Evolutionary conservation across 495 filamentous ascomycete genomes (phyloP).

Genomic region (Daldinia decipiens): DNA sequence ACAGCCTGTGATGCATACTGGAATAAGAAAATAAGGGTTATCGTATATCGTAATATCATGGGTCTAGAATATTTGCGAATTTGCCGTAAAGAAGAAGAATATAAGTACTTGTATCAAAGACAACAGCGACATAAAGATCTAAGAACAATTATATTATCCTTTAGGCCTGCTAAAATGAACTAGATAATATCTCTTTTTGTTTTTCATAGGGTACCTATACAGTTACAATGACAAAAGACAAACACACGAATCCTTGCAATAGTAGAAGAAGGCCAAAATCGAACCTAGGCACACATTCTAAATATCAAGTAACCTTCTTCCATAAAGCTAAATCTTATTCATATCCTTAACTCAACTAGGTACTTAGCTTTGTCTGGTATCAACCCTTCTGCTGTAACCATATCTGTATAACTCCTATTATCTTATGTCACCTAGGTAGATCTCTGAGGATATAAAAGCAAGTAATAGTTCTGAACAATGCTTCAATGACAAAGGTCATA

Average conservation of each 20-base stretch:
- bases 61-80: neutral
- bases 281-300: neutral
- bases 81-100: neutral
- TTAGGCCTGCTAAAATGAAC: neutral
- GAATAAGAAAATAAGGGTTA: neutral
- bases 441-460: no score
- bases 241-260: neutral
- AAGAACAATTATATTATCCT: neutral
- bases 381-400: neutral
- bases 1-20: conserved; percentile 24
- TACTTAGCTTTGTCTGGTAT: neutral
- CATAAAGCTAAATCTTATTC: neutral
- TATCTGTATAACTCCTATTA: neutral
- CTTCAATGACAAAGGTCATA: no score
- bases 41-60: neutral
- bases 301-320: no score
- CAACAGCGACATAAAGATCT: neutral
- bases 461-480: no score
- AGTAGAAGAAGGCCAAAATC: neutral
- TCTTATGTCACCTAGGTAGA: neutral
- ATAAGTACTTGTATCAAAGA: neutral
- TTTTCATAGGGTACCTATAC: neutral
- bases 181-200: neutral
- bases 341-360: neutral
- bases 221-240: neutral